These are phyloP conservation scores for Thelephora ganbajun DNA, from an alignment of 768 basidiomycete genomes.

Conservation along the genomic window DNA sequence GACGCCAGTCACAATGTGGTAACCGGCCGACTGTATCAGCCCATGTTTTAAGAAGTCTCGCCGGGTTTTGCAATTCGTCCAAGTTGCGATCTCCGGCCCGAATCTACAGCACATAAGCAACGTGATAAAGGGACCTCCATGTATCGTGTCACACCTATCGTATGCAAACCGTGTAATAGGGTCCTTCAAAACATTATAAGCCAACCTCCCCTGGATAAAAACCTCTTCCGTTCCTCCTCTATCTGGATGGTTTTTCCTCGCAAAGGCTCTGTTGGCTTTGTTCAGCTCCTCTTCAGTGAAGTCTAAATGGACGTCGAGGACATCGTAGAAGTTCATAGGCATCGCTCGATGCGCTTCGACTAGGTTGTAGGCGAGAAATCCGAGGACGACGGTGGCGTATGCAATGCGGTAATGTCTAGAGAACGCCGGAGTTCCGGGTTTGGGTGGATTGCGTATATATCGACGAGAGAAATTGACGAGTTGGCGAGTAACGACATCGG, in stretches of 20 bases:
- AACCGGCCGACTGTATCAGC: constrained; percentile 44
- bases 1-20: constrained; percentile 48
- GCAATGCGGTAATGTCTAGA: constrained; percentile 48
- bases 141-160: constrained; percentile 41
- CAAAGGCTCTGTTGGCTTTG: constrained; percentile 61
- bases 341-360: constrained; percentile 40
- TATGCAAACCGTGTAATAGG: constrained; percentile 75
- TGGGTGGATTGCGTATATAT: constrained; percentile 22
- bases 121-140: neutral
- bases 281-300: constrained; percentile 60
- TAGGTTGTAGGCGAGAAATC: constrained; percentile 55
- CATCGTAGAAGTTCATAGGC: constrained; percentile 65
- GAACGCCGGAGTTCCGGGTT: constrained; percentile 29
- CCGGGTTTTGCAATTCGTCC: constrained; percentile 54
- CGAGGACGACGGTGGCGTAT: constrained; percentile 48
- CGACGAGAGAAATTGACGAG: constrained; percentile 34
- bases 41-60: constrained; percentile 61
- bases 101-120: constrained; percentile 33
- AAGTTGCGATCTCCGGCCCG: constrained; percentile 56
- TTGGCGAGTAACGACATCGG: constrained; percentile 42
- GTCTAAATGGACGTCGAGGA: constrained; percentile 46
- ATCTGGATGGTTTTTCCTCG: constrained; percentile 66
- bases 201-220: constrained; percentile 61
- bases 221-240: constrained; percentile 44
- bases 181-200: constrained; percentile 67